A percentile compares a stretch with the other conserved stretches of the same genome.
phyloP scores from a whole-genome alignment of 441 rosid genomes.

The Mallotus japonicus region DNA sequence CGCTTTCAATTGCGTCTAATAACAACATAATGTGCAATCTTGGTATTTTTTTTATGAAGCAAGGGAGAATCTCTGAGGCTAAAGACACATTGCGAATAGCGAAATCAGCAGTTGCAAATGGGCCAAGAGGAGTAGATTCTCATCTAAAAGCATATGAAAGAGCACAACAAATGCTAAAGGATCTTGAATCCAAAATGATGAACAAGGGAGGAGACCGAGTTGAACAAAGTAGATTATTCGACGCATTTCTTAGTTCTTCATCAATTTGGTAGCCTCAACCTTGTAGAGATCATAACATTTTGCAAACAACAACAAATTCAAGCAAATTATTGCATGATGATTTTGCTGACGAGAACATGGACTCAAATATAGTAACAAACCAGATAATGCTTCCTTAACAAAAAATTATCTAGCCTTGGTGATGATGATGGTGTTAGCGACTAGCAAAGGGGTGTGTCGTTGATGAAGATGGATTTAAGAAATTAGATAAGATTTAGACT shows the following conservation, averaged over 20 bases:
- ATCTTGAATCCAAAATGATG: conserved; percentile 86
- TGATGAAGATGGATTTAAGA: no score
- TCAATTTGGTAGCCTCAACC: conserved; percentile 97
- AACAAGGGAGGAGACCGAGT: conserved; percentile 63
- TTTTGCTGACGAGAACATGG: conserved; percentile 54
- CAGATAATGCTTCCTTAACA: conserved; percentile 27
- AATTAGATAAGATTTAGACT: no score
- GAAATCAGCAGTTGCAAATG: conserved; percentile 67
- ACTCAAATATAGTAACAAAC: conserved; percentile 33
- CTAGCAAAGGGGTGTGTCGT: no score
- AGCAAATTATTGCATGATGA: conserved; percentile 31
- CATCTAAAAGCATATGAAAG: conserved; percentile 98
- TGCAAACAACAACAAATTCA: conserved; percentile 22
- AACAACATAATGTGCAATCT: conserved; percentile 95
- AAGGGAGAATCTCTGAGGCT: conserved; percentile 77
- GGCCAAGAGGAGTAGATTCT: conserved; percentile 86
- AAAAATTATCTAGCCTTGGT: conserved; percentile 10
- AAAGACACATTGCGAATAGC: conserved; percentile 72
- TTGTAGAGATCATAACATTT: conserved; percentile 51
- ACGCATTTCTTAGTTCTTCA: conserved; percentile 81
- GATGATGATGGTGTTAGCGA: no score
- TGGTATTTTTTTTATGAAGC: conserved; percentile 94
- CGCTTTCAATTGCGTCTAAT: conserved; percentile 67
- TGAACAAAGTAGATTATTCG: conserved; percentile 78
- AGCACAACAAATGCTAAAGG: conserved; percentile 92